Conservation (phyloP, 2,329 filamentous ascomycete species). For the Teratosphaeria gauchensis region DNA sequence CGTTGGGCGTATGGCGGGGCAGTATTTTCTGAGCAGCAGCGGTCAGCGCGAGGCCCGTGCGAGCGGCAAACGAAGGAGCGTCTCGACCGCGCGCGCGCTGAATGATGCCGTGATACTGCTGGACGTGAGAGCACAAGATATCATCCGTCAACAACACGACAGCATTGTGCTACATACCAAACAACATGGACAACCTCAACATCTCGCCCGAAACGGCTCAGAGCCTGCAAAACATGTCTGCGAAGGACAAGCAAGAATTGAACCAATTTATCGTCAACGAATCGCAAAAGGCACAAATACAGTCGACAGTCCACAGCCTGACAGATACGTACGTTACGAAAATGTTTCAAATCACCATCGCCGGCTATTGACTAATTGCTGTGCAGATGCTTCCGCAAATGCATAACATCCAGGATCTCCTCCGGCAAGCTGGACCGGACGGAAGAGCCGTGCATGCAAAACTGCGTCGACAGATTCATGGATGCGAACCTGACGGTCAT, state of each 20-base stretch:
- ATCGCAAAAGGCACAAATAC: slow-evolving; percentile 65
- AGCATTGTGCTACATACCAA: background rate
- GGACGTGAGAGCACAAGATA: background rate
- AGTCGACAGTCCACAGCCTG: slow-evolving; percentile 29
- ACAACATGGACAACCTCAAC: slow-evolving; percentile 19
- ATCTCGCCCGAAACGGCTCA: slow-evolving; percentile 18
- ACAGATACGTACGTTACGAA: slow-evolving; percentile 11
- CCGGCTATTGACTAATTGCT: slow-evolving; percentile 17
- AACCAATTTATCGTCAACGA: slow-evolving; percentile 58
- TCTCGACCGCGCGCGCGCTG: background rate
- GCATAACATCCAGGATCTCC: slow-evolving; percentile 65
- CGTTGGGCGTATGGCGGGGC: background rate
- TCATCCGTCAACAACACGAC: background rate
- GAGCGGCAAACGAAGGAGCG: background rate
- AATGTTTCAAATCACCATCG: slow-evolving; percentile 39
- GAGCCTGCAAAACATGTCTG: slow-evolving; percentile 18
- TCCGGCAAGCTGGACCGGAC: slow-evolving; percentile 60
- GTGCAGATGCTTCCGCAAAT: slow-evolving; percentile 91
- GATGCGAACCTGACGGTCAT: slow-evolving; percentile 81
- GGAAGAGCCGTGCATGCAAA: slow-evolving; percentile 77
- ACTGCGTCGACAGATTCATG: slow-evolving; percentile 90
- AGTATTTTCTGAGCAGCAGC: background rate
- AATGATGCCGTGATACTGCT: background rate
- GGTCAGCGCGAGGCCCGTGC: background rate
- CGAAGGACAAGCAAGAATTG: slow-evolving; percentile 50